A percentile compares a stretch with the other conserved stretches of the same genome.
Conservation (phyloP, 768 basidiomycete genomes). For the Boletellus sp. region DNA sequence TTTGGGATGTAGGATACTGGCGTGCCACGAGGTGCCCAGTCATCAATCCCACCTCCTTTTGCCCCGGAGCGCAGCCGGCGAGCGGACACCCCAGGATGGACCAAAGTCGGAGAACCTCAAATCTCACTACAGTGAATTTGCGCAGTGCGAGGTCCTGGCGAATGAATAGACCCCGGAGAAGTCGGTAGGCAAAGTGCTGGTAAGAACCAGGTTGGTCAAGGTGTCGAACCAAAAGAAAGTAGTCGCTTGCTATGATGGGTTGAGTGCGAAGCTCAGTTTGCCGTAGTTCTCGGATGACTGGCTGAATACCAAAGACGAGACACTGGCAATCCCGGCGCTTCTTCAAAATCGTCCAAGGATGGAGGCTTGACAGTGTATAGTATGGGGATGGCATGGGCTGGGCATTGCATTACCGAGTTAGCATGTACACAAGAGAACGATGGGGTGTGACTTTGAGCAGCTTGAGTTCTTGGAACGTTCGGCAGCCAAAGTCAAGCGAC, state of each 20-base stretch:
- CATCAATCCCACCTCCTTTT: conserved; percentile 67
- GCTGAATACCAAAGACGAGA: neutral
- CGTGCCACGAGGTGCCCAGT: conserved; percentile 88
- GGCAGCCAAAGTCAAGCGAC: conserved; percentile 86
- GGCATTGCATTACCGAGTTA: conserved; percentile 3
- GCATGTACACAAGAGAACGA: neutral
- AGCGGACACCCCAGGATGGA: conserved; percentile 64
- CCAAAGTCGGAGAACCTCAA: conserved; percentile 91
- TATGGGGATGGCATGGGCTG: conserved; percentile 79
- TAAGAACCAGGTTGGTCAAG: conserved; percentile 9
- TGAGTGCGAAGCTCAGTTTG: conserved; percentile 85
- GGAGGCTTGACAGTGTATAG: conserved; percentile 86
- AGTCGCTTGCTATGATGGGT: conserved; percentile 88
- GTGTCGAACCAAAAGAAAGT: conserved; percentile 42
- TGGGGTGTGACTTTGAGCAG: conserved; percentile 50
- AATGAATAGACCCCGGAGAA: conserved; percentile 79
- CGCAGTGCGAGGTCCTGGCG: conserved; percentile 78
- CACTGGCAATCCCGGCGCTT: conserved; percentile 78
- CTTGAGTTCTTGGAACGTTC: conserved; percentile 89
- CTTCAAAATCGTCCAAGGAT: conserved; percentile 72
- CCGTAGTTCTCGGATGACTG: conserved; percentile 85
- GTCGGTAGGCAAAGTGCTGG: conserved; percentile 81
- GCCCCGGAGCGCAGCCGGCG: conserved; percentile 43
- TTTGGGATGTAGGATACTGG: conserved; percentile 93
- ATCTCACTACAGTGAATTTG: conserved; percentile 83